phyloP scores from a whole-genome alignment of 2,329 filamentous ascomycete genomes.

The Penicillium concentricum region DNA sequence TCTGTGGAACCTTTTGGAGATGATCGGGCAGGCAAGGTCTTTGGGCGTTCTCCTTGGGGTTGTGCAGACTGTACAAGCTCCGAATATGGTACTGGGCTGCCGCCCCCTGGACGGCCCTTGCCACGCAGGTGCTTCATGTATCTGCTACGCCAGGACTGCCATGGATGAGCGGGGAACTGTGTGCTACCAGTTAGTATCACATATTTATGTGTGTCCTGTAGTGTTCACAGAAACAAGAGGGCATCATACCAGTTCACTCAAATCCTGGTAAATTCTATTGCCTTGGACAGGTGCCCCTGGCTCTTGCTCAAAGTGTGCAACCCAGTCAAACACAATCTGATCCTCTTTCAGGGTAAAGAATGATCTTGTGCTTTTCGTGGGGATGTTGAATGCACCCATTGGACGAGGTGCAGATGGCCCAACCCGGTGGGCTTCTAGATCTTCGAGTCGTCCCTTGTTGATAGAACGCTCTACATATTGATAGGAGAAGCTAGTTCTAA shows the following conservation, averaged over 20 bases:
- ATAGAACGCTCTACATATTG: constrained; percentile 58
- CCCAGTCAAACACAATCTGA: constrained; percentile 45
- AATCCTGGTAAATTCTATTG: constrained; percentile 47
- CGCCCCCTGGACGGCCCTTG: constrained; percentile 35
- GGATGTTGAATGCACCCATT: constrained; percentile 42
- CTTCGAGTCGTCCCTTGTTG: constrained; percentile 47
- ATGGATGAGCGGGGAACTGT: constrained; percentile 47
- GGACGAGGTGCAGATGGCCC: constrained; percentile 48
- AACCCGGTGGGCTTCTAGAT: constrained; percentile 49
- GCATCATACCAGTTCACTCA: constrained; percentile 38
- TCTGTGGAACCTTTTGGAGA: background rate
- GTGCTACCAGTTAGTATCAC: constrained; percentile 2
- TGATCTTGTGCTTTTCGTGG: constrained; percentile 31
- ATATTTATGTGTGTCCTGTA: background rate
- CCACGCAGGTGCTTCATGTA: constrained; percentile 44
- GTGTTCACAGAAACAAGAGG: background rate
- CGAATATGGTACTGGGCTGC: background rate
- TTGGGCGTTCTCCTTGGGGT: background rate
- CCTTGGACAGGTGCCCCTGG: constrained; percentile 36
- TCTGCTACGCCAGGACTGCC: constrained; percentile 51
- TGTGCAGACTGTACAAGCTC: constrained; percentile 1
- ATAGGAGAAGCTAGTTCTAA: constrained; percentile 51
- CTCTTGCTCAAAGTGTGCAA: constrained; percentile 37
- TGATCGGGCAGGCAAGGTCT: constrained; percentile 6
- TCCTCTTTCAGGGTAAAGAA: constrained; percentile 47